Base-by-base conservation (phyloP, 2,329 filamentous ascomycete species). In the Verticillium isaacii region DNA sequence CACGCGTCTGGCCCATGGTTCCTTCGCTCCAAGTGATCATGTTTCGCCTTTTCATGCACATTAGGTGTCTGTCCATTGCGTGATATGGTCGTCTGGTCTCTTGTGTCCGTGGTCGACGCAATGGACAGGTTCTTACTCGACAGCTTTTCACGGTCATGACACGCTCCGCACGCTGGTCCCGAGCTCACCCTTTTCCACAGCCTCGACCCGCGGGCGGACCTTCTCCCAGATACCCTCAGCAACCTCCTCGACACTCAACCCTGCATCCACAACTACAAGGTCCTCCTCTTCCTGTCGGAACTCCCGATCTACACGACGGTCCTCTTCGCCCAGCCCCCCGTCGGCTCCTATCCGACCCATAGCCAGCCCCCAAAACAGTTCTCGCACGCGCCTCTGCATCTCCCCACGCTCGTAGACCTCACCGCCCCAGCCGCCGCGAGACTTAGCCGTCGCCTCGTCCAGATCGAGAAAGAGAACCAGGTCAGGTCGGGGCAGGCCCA, bases 341-440 rank as follows among this genome's bases (percentile, higher is more conserved):
- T 72, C 70, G 23, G 68, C 70, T 11, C 76, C 75, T 34, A 79
- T 73, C 25, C 78, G 75, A 1, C 81, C 81, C 75, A 78, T 75
- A 64, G 78, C 79, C 63, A 88, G 68, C 0, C 77, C 81, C 77
- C 81, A 83, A 73, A 96, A 97, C 58, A 96, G 73, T 64, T 88
- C 84, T 23, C 91, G 80, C 15, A 98, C 95, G 11, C 87, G 84
- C 63, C 83, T 80, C 78, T 99, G 95, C 86, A 97, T 91, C 70
- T 88, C 87, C 63, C 84, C 85, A 72, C 87, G 89, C 78, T 99
- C 95, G 71, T 98, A 99, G 65, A 91, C 83, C 80, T 99, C 95
- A 19, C 83, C 85, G 1, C 95, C 95, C 80, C 89, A 99, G 0
- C 92, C 94, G n/a, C 92, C 93, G 19, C 95, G 82, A 68, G 83